Percentiles rank a stretch among this genome's conserved stretches.
Conservation (phyloP, 2,329 filamentous ascomycete species). For the Hysterium pulicare region DNA sequence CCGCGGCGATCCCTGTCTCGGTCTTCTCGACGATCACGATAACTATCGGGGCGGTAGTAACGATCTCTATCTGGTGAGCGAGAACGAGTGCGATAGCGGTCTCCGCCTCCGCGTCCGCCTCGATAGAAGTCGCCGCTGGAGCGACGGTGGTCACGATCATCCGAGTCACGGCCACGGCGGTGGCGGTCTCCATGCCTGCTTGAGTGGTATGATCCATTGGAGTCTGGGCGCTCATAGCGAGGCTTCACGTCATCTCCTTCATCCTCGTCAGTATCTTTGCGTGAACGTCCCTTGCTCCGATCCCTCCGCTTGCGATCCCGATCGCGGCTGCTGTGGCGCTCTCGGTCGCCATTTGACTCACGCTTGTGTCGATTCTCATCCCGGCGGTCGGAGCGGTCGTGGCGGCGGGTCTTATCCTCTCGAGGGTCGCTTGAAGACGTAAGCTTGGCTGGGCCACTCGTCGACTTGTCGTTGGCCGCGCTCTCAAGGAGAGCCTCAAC, state of each 20-base stretch:
- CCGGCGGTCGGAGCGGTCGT: conserved; percentile 29
- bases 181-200: conserved; percentile 21
- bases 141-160: conserved; percentile 10
- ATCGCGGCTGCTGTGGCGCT: conserved; percentile 28
- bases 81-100: conserved; percentile 33
- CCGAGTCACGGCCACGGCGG: conserved; percentile 19
- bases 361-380: conserved; percentile 20
- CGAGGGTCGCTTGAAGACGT: too few species aligned
- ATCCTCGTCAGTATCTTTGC: conserved; percentile 34
- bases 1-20: conserved; percentile 58
- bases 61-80: conserved; percentile 40
- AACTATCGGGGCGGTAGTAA: conserved; percentile 39
- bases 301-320: conserved; percentile 24
- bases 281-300: conserved; percentile 28
- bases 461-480: conserved; percentile 66
- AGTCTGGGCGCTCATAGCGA: conserved; percentile 19
- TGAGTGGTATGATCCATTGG: conserved; percentile 37
- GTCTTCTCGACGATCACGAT: conserved; percentile 54
- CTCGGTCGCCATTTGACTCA: conserved; percentile 22
- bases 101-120: conserved; percentile 28
- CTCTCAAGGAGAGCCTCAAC: conserved; percentile 90
- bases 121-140: conserved; percentile 39
- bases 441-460: too few species aligned
- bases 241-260: conserved; percentile 30
- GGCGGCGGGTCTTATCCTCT: conserved; percentile 32